Evolutionary conservation across 441 rosid genomes (phyloP), one percentile per base, ranked within the genome.

Genomic region (Gossypium davidsonii): DNA sequence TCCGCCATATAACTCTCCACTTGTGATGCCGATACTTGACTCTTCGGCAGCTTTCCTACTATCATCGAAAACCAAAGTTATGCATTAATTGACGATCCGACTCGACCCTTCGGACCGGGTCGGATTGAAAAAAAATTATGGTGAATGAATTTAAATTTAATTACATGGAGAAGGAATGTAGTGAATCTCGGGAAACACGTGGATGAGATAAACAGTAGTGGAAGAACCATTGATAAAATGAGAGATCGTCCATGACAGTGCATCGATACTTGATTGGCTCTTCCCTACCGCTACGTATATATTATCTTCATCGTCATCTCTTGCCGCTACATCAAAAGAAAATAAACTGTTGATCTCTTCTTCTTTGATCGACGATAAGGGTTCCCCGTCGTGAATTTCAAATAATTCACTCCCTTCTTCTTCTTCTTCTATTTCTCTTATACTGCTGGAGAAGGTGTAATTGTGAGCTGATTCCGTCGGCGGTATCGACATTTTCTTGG

Each of bases 41-140:
- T 82, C 78, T 76, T 83, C 2, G 95, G 88, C 8, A 93, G 77
- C 80, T 71, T 87, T 28, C 98, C 98, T 85, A 93, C 98, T 90
- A 21, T 67, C 69, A 37, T 15, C 26, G 72, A 56, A 15, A 3
- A 4, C 88, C 34, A 28, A 28, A 28, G 34, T 28, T 4, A 28
- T 28, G 34, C 34, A 28, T 28, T 4, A 28, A 28, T 3, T 28
- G 34, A 28, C 34, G 34, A 28, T 28, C 6, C 6, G 34, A 4
- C 34, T 28, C 34, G 6, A 28, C 34, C 34, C 34, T 28, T 28
- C 6, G 34, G 4, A 28, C 34, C 34, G 34, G 1, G 6, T 28
- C 34, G 34, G 34, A 4, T 28, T 28, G 34, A 28, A 28, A 28
- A 28, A 28, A 28, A 28, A 28, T 28, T 28, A 28, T 28, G 34